These are phyloP conservation scores for Terana coerulea DNA, from an alignment of 768 basidiomycete genomes.

Conservation along the genomic window DNA sequence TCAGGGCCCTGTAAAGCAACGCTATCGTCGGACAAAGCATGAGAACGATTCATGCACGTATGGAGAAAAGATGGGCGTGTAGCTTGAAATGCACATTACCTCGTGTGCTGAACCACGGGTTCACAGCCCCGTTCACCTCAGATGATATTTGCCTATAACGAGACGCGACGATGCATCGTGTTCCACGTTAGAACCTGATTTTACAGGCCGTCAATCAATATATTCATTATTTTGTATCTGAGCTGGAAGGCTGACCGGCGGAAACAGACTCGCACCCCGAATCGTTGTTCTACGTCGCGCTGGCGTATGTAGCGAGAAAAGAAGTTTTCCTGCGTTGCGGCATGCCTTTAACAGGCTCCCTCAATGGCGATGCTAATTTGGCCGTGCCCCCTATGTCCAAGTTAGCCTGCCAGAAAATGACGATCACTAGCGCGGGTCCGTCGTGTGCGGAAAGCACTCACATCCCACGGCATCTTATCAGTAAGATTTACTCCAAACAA, in stretches of 20 bases:
- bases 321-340: too few species aligned
- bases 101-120: neutral
- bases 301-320: too few species aligned
- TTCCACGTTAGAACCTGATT: too few species aligned
- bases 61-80: neutral
- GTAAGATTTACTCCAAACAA: neutral
- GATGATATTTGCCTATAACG: neutral
- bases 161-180: neutral
- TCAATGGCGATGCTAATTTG: too few species aligned
- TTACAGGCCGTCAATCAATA: too few species aligned
- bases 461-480: constrained; percentile 5
- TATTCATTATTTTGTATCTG: too few species aligned
- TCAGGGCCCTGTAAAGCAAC: too few species aligned
- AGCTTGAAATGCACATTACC: neutral
- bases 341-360: too few species aligned
- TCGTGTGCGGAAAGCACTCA: neutral
- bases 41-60: neutral
- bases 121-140: neutral
- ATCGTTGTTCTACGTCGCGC: too few species aligned
- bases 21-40: neutral
- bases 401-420: neutral
- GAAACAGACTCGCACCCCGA: too few species aligned
- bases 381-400: too few species aligned
- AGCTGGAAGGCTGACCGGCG: too few species aligned
- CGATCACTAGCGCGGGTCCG: constrained; percentile 2